A percentile compares a stretch with the other conserved stretches of the same genome.
phyloP scores from a whole-genome alignment of 306 rosid genomes.

The Trifolium pratense region DNA sequence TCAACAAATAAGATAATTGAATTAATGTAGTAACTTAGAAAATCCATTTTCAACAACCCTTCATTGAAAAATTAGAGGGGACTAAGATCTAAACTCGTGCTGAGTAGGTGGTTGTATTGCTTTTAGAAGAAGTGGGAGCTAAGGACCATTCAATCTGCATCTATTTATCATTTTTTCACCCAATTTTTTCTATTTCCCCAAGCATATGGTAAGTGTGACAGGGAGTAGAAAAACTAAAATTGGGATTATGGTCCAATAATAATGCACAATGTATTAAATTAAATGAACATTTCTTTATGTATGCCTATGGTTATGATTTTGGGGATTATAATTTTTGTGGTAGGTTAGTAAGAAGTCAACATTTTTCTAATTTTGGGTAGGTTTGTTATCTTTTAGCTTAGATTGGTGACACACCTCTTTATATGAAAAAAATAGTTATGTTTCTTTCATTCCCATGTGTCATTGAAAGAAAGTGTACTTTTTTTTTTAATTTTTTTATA shows the following conservation, averaged over 20 bases:
- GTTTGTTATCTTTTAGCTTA: constrained; percentile 19
- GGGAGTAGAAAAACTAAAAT: constrained; percentile 30
- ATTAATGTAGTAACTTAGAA: not conserved
- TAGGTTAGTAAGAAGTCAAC: constrained; percentile 36
- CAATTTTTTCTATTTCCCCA: constrained; percentile 25
- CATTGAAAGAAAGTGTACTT: constrained; percentile 23
- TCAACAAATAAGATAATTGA: not conserved
- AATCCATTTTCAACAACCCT: not conserved
- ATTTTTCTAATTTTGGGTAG: constrained; percentile 30
- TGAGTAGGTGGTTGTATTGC: constrained; percentile 32
- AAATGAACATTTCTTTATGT: constrained; percentile 41
- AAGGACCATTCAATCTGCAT: constrained; percentile 38
- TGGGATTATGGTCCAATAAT: constrained; percentile 37
- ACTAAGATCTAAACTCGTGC: not conserved
- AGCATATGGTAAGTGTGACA: constrained; percentile 12
- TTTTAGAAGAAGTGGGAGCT: constrained; percentile 35
- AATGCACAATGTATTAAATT: constrained; percentile 33
- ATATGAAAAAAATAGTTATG: constrained; percentile 12
- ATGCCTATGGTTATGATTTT: constrained; percentile 10
- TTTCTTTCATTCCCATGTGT: constrained; percentile 19
- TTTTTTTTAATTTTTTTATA: not conserved
- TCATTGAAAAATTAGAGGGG: not conserved
- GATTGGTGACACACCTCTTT: not conserved
- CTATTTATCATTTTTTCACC: not conserved
- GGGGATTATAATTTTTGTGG: constrained; percentile 19